Base-by-base conservation (phyloP, 208 protist genomes). In the Leishmania tarentolae region DNA sequence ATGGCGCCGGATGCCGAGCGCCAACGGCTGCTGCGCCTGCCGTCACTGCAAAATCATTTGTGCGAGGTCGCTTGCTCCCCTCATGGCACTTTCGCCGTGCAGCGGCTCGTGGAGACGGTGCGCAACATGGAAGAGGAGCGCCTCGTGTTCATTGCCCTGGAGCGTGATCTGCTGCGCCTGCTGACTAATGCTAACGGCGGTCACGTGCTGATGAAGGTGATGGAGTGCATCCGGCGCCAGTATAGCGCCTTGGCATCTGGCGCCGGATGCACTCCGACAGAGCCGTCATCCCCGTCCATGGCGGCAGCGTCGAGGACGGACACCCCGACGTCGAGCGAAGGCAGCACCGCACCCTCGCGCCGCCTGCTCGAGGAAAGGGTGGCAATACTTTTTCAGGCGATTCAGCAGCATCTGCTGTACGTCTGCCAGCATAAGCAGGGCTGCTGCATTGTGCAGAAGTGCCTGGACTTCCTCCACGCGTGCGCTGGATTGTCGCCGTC, bases 101-200 rank as follows among this genome's bases (percentile, higher is more conserved):
- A 99, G 90, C 98, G 97, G 57, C 86, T 99, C 40, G 97, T 99
- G 80, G 98, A 99, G 79, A 95, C 90, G 68, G 79, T 99, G 11
- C 85, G 81, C 15, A 95, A 88, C 46, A 79, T 78, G 24, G 81
- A 93, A 31, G 95, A 99, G 81, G 89, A 98, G 44, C 70, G 88
- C 52, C 57, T 96, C 0, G 87, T 95, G 0, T 92, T 89, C 40
- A 68, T 75, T 8, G 86, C 87, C 0, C 81, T 95, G 37, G 80
- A 79, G 47, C 83, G 79, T 3, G 76, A 85, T 52, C 63, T 90
- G 31, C 85, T 99, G 28, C 76, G 78, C 19, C 87, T 99, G 37
- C 94, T 99, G 83, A 98, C 97, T 59, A 97, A 99, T 81, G 87
- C 98, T 35, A 99, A 99, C 78, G 98, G 98, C 52, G 98, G 99